Evolutionary conservation across 176 grass and related monocot genomes (phyloP).

Genomic region (Elymus sibiricus): DNA sequence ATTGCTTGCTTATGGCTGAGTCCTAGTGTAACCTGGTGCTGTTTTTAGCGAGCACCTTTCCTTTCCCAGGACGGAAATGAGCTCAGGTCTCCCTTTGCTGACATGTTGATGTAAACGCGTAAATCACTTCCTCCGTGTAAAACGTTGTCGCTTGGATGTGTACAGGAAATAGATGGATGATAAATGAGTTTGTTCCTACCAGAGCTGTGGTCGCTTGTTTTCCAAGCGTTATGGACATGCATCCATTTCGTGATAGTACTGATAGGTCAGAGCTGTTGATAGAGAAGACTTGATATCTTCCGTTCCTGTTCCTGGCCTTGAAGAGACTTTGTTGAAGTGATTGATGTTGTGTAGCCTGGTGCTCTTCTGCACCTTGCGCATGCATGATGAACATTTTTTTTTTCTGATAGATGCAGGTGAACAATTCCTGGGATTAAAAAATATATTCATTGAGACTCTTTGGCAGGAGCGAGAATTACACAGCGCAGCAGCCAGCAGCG

Average conservation of each 20-base stretch:
- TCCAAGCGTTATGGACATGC: not conserved
- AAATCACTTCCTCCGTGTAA: conserved; percentile 13
- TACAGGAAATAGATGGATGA: conserved; percentile 18
- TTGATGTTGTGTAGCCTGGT: not conserved
- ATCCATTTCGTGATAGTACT: not conserved
- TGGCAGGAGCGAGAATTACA: not conserved
- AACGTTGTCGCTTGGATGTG: conserved; percentile 14
- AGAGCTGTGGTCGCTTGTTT: not conserved
- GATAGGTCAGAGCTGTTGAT: not conserved
- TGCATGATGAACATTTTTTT: not conserved
- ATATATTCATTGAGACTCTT: not conserved
- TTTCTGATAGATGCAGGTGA: not conserved
- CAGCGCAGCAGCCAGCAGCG: not conserved
- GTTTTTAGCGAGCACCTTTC: conserved; percentile 34
- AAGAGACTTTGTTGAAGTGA: not conserved
- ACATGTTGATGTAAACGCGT: conserved; percentile 16
- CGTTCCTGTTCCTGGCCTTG: too few species aligned
- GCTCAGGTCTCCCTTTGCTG: not conserved
- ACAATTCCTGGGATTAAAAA: not conserved
- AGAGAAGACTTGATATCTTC: not conserved
- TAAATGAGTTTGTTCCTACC: not conserved
- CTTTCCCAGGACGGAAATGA: not conserved
- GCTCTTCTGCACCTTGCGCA: not conserved
- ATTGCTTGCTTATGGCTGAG: conserved; percentile 11
- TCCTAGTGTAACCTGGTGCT: conserved; percentile 31